Conservation (phyloP, 768 basidiomycete species). For the Tephrocybe sp. region DNA sequence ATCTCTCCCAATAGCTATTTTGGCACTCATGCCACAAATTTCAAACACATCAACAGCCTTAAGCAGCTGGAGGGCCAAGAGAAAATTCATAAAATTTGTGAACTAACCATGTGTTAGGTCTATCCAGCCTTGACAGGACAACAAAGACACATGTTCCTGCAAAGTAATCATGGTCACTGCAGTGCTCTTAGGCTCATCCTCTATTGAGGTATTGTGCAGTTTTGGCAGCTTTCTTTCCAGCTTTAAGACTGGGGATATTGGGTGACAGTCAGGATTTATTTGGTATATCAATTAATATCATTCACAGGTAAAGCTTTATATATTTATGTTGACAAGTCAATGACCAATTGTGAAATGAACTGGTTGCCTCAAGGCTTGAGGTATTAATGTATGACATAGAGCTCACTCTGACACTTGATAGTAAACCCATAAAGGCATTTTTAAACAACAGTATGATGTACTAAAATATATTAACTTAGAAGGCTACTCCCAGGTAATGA, state of each 20-base stretch:
- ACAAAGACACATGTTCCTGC: neutral
- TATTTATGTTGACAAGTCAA: too few relatives aligned
- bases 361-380: neutral
- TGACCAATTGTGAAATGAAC: neutral
- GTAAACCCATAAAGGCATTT: neutral
- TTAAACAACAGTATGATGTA: neutral
- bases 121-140: neutral
- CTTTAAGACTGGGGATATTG: neutral
- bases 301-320: neutral
- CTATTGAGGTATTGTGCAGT: neutral
- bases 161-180: neutral
- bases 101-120: too few relatives aligned
- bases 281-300: neutral
- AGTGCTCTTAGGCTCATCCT: neutral
- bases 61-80: too few relatives aligned
- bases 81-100: conserved; percentile 60
- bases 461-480: neutral
- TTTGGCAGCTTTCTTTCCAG: neutral
- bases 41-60: conserved; percentile 58
- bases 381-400: neutral
- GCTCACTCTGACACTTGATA: neutral
- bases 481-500: neutral
- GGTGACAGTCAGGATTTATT: neutral
- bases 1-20: conserved; percentile 71
- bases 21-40: conserved; percentile 45